Evolutionary conservation across 371 early-diverging fungal genomes (phyloP).

Genomic region (Haplosporangium sp.): DNA sequence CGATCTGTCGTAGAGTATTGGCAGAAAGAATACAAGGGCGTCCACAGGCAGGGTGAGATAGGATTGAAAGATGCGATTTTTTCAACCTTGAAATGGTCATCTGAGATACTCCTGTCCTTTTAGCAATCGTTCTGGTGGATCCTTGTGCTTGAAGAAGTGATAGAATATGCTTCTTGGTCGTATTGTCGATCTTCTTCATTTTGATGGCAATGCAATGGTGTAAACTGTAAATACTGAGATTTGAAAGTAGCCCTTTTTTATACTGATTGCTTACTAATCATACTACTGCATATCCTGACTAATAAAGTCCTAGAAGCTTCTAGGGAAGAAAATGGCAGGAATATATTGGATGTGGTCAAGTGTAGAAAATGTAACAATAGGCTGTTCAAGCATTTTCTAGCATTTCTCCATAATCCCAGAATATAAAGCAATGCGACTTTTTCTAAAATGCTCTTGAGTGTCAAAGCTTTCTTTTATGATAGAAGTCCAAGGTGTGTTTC

Average conservation of each 20-base stretch:
- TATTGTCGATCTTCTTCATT: conserved; percentile 5
- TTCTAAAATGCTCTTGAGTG: too few species aligned
- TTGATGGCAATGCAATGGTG: too few species aligned
- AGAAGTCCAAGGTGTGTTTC: too few species aligned
- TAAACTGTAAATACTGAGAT: not conserved
- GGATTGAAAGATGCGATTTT: conserved; percentile 3
- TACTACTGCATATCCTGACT: conserved; percentile 2
- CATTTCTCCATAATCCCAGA: not conserved
- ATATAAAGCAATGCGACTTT: too few species aligned
- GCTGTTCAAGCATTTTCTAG: conserved; percentile 1
- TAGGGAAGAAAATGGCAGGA: conserved; percentile 2
- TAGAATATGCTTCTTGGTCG: conserved; percentile 4
- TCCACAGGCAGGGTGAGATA: not conserved
- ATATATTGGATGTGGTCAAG: not conserved
- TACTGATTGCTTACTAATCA: conserved; percentile 10
- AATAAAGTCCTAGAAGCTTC: conserved; percentile 9
- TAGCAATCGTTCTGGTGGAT: conserved; percentile 4
- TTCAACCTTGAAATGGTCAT: conserved; percentile 12
- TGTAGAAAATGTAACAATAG: conserved; percentile 1
- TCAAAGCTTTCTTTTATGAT: too few species aligned
- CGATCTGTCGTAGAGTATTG: not conserved
- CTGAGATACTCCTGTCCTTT: not conserved
- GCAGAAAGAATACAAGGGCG: not conserved
- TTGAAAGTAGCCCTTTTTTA: not conserved
- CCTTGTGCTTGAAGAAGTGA: not conserved